phyloP scores from a whole-genome alignment of 257 asterid genomes.

The Paulownia fortunei region DNA sequence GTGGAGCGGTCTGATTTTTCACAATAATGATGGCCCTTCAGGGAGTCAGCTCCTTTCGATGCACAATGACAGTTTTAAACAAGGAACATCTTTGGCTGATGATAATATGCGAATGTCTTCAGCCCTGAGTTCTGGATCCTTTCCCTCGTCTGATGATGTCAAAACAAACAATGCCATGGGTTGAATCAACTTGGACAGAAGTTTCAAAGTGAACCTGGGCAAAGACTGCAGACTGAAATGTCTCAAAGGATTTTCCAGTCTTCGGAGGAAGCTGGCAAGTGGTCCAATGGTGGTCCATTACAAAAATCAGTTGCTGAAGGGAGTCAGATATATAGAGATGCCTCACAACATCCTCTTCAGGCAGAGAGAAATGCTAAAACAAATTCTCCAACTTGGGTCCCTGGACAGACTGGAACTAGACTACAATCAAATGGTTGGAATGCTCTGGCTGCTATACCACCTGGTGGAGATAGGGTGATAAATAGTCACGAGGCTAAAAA shows the following conservation, averaged over 20 bases:
- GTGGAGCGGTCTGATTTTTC: slow-evolving; percentile 59
- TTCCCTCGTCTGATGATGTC: slow-evolving; percentile 32
- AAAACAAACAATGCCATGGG: slow-evolving; percentile 39
- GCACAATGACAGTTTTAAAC: slow-evolving; percentile 47
- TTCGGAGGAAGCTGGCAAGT: slow-evolving; percentile 40
- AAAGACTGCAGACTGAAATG: slow-evolving; percentile 40
- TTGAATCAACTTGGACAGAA: slow-evolving; percentile 45
- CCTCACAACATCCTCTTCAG: slow-evolving; percentile 42
- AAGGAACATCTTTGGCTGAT: slow-evolving; percentile 37
- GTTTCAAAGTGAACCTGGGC: slow-evolving; percentile 43
- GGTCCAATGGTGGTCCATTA: slow-evolving; percentile 41
- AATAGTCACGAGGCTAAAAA: slow-evolving; percentile 40
- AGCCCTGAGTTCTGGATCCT: slow-evolving; percentile 46
- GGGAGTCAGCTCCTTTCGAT: slow-evolving; percentile 39
- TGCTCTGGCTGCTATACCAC: slow-evolving; percentile 42
- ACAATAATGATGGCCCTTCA: slow-evolving; percentile 38
- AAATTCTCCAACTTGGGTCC: slow-evolving; percentile 37
- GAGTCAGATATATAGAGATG: slow-evolving; percentile 38
- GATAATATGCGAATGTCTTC: slow-evolving; percentile 39
- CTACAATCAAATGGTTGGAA: slow-evolving; percentile 55
- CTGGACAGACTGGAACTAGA: slow-evolving; percentile 40
- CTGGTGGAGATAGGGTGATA: slow-evolving; percentile 45
- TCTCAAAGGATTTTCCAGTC: slow-evolving; percentile 43
- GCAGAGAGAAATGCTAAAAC: slow-evolving; percentile 38
- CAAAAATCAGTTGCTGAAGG: slow-evolving; percentile 48